A percentile compares a stretch with the other conserved stretches of the same genome.
These are phyloP conservation scores for Plasmodium cynomolgi DNA, from an alignment of 169 alveolate species.

Conservation along the genomic window DNA sequence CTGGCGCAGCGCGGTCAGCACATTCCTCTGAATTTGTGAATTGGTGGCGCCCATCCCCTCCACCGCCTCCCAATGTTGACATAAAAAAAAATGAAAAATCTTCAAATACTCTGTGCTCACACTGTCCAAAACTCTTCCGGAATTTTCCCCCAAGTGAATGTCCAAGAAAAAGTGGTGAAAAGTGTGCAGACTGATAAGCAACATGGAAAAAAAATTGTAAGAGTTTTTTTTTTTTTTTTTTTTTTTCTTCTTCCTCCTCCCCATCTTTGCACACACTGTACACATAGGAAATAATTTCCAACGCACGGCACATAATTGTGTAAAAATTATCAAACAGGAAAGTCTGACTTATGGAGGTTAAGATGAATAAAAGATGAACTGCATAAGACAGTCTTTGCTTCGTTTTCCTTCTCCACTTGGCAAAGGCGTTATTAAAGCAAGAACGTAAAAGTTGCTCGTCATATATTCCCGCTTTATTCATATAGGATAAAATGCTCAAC, in stretches of 20 bases:
- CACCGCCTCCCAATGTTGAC: neutral
- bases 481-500: conserved; percentile 23
- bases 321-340: conserved; percentile 6
- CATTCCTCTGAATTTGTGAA: conserved; percentile 55
- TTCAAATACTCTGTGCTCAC: conserved; percentile 1
- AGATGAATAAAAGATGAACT: conserved; percentile 22
- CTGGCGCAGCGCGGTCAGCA: neutral
- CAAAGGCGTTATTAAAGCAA: conserved; percentile 25
- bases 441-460: neutral
- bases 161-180: conserved; percentile 22
- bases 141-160: neutral
- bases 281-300: neutral
- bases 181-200: conserved; percentile 28
- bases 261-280: neutral
- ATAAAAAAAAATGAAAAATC: conserved; percentile 10
- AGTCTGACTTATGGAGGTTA: conserved; percentile 52
- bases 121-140: neutral
- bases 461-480: conserved; percentile 36
- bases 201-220: conserved; percentile 24
- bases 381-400: neutral
- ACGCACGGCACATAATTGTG: conserved; percentile 1
- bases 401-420: neutral
- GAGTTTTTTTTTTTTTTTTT: neutral
- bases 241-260: neutral
- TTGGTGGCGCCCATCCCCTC: conserved; percentile 1